These are phyloP conservation scores for Lyophyllum atratum DNA, from an alignment of 768 basidiomycete species.

Conservation along the genomic window DNA sequence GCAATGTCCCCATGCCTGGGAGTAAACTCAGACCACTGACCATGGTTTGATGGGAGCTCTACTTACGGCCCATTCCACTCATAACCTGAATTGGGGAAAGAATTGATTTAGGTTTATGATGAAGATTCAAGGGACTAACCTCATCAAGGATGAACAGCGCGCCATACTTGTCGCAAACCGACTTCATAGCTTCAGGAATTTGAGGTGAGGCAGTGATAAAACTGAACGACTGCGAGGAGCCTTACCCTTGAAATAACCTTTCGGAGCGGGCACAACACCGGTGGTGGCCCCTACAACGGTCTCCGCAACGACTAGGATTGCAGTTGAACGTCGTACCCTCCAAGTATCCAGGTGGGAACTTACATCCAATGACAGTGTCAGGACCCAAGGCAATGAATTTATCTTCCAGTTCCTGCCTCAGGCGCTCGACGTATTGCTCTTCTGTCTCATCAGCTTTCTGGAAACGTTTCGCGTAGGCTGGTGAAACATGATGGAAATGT, in stretches of 20 bases:
- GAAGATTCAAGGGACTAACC: slow-evolving; percentile 31
- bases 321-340: too few relatives aligned
- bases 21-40: background rate
- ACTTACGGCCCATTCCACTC: slow-evolving; percentile 88
- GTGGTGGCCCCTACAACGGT: slow-evolving; percentile 88
- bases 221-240: background rate
- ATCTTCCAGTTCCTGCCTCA: slow-evolving; percentile 79
- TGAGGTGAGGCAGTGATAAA: background rate
- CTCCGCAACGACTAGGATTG: slow-evolving; percentile 67
- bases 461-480: slow-evolving; percentile 85
- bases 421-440: slow-evolving; percentile 76
- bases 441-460: slow-evolving; percentile 68
- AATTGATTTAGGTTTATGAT: background rate
- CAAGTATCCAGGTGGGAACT: slow-evolving; percentile 34
- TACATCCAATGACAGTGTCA: slow-evolving; percentile 81
- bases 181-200: slow-evolving; percentile 60
- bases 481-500: slow-evolving; percentile 84
- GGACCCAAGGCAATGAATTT: slow-evolving; percentile 84
- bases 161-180: slow-evolving; percentile 75
- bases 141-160: slow-evolving; percentile 88
- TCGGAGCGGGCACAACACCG: slow-evolving; percentile 74
- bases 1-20: slow-evolving; percentile 84
- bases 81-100: slow-evolving; percentile 51
- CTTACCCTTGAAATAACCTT: slow-evolving; percentile 73
- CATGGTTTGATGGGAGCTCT: background rate